Evolutionary conservation across 2,329 filamentous ascomycete genomes (phyloP).

Genomic region (Fusarium sororula): DNA sequence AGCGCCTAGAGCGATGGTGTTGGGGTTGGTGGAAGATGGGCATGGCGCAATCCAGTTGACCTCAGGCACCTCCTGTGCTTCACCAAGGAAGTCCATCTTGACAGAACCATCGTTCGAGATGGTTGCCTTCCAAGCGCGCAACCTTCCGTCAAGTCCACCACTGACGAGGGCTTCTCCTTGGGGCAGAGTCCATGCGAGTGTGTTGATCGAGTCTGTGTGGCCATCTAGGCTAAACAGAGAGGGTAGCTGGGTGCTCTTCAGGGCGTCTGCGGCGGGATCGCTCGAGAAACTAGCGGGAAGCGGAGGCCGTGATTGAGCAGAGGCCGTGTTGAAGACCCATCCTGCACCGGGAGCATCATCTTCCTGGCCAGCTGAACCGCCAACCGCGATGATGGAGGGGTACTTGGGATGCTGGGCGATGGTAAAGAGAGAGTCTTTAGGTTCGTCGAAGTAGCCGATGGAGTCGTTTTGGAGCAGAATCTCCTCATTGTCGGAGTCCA

Average conservation of each 20-base stretch:
- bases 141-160: constrained; percentile 84
- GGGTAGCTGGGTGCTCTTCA: constrained; percentile 65
- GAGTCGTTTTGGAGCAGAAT: constrained; percentile 91
- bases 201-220: constrained; percentile 90
- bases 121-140: constrained; percentile 73
- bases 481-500: constrained; percentile 83
- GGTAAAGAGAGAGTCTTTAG: constrained; percentile 92
- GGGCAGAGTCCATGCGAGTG: constrained; percentile 84
- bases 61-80: constrained; percentile 90
- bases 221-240: constrained; percentile 82
- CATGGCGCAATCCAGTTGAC: constrained; percentile 90
- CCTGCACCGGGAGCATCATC: constrained; percentile 77
- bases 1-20: constrained; percentile 87
- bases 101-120: constrained; percentile 58
- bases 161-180: constrained; percentile 86
- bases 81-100: constrained; percentile 71
- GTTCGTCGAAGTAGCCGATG: constrained; percentile 87
- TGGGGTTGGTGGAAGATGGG: constrained; percentile 75
- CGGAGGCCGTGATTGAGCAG: constrained; percentile 70
- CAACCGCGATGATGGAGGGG: constrained; percentile 83
- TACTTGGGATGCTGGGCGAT: constrained; percentile 91
- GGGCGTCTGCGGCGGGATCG: constrained; percentile 63
- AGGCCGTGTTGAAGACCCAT: constrained; percentile 82
- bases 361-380: constrained; percentile 72
- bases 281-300: constrained; percentile 80